A percentile compares a stretch with the other conserved stretches of the same genome.
These are phyloP conservation scores for Kluyveromyces marxianus DNA, from an alignment of 1,139 yeast genomes.

Conservation along the genomic window DNA sequence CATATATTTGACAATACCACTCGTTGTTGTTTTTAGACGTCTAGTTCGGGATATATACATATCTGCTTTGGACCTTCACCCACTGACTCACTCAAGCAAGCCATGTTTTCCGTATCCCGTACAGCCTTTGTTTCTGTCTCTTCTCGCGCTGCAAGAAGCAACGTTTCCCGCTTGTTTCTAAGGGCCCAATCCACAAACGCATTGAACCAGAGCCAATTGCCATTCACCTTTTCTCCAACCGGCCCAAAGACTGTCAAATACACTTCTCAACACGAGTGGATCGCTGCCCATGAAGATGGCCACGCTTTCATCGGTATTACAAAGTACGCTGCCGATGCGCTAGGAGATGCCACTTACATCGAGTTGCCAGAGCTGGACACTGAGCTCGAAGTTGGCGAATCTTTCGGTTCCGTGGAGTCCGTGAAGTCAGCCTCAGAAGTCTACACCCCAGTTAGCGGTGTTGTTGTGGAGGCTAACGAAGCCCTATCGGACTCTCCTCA, in stretches of 20 bases:
- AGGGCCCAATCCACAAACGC: slow-evolving; percentile 20
- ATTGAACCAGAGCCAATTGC: slow-evolving; percentile 25
- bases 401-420: slow-evolving; percentile 87
- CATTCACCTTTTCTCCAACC: slow-evolving; percentile 25
- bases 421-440: slow-evolving; percentile 94
- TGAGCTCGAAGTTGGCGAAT: slow-evolving; percentile 62
- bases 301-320: slow-evolving; percentile 87
- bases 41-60: too few relatives aligned
- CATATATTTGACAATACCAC: too few relatives aligned
- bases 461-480: slow-evolving; percentile 63
- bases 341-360: slow-evolving; percentile 92
- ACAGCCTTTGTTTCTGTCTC: neutral
- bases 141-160: slow-evolving; percentile 1
- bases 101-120: neutral
- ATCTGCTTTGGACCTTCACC: neutral
- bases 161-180: slow-evolving; percentile 9
- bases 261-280: slow-evolving; percentile 94
- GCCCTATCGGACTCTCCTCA: slow-evolving; percentile 63
- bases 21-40: too few relatives aligned
- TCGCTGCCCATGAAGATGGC: slow-evolving; percentile 77
- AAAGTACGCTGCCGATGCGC: slow-evolving; percentile 92
- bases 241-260: slow-evolving; percentile 44
- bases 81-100: neutral
- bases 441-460: slow-evolving; percentile 81
- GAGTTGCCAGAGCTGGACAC: slow-evolving; percentile 81